Evolutionary conservation across 192 early-diverging fungal species (phyloP).

Genomic region (Rhizoclosmatium sp.): DNA sequence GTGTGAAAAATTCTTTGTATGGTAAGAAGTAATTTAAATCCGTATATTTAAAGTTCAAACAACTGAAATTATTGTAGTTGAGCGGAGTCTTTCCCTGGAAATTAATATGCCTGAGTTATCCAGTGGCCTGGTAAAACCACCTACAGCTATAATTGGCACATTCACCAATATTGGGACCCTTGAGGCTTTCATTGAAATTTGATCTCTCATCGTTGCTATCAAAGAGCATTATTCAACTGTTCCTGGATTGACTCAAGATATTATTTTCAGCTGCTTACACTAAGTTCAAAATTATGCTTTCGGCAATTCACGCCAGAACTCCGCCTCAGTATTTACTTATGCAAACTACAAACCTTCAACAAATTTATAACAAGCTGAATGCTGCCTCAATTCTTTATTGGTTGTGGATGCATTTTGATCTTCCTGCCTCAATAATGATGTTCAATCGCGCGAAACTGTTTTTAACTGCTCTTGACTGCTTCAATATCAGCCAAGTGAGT

Average conservation of each 20-base stretch:
- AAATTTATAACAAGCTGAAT: neutral
- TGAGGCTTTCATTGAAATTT: no score
- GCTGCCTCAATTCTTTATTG: neutral
- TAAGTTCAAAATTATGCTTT: neutral
- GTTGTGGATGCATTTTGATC: neutral
- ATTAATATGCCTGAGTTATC: no score
- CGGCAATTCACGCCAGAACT: neutral
- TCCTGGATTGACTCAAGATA: neutral
- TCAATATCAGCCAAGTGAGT: neutral
- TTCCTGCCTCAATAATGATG: neutral
- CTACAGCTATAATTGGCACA: no score
- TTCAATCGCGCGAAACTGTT: slow-evolving; percentile 11
- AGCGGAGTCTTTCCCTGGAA: no score
- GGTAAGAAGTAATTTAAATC: neutral
- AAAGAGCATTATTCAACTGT: neutral
- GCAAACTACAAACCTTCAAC: neutral
- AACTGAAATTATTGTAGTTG: neutral
- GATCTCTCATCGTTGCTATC: neutral
- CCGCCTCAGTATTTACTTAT: neutral
- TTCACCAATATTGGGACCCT: no score
- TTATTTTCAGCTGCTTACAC: neutral
- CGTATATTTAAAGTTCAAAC: neutral
- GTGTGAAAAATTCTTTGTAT: no score
- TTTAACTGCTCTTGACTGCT: neutral
- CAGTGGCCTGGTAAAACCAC: no score